phyloP scores from a whole-genome alignment of 352 stramenopile species.

The Phytophthora boehmeriae region DNA sequence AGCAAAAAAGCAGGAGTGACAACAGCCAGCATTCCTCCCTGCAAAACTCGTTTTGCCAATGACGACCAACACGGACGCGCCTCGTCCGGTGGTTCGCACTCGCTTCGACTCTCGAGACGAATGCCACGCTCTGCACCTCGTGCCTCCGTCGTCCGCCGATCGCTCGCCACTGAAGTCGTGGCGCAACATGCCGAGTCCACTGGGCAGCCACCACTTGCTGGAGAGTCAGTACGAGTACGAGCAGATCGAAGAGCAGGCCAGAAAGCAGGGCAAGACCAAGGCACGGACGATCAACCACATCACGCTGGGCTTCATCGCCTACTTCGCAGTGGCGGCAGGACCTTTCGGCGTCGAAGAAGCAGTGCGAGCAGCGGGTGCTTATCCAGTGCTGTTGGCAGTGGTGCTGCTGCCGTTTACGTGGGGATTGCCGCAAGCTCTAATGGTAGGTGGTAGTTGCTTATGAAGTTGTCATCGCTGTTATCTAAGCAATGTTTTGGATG shows the following conservation, averaged over 20 bases:
- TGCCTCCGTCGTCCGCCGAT: conserved; percentile 76
- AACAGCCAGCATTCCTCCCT: neutral
- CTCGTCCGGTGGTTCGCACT: conserved; percentile 47
- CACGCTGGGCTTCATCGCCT: conserved; percentile 84
- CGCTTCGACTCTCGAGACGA: conserved; percentile 71
- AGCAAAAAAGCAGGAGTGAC: neutral
- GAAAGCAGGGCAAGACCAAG: conserved; percentile 38
- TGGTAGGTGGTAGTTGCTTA: conserved; percentile 38
- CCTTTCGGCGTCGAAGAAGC: conserved; percentile 84
- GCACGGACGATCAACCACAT: conserved; percentile 82
- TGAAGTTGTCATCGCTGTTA: neutral
- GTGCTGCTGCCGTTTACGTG: conserved; percentile 83
- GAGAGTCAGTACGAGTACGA: conserved; percentile 56
- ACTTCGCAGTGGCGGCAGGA: conserved; percentile 80
- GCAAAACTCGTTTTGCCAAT: conserved; percentile 1
- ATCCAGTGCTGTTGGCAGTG: conserved; percentile 73
- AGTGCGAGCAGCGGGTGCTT: conserved; percentile 71
- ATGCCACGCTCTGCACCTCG: conserved; percentile 51
- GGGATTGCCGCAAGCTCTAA: conserved; percentile 83
- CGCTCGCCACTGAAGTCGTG: conserved; percentile 78
- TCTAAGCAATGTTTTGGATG: neutral
- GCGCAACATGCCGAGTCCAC: conserved; percentile 67
- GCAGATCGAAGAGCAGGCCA: conserved; percentile 33
- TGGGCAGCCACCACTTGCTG: conserved; percentile 52
- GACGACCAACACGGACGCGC: conserved; percentile 4